These are phyloP conservation scores for Fusarium ramigenum DNA, from an alignment of 2,329 filamentous ascomycete species.

Conservation along the genomic window DNA sequence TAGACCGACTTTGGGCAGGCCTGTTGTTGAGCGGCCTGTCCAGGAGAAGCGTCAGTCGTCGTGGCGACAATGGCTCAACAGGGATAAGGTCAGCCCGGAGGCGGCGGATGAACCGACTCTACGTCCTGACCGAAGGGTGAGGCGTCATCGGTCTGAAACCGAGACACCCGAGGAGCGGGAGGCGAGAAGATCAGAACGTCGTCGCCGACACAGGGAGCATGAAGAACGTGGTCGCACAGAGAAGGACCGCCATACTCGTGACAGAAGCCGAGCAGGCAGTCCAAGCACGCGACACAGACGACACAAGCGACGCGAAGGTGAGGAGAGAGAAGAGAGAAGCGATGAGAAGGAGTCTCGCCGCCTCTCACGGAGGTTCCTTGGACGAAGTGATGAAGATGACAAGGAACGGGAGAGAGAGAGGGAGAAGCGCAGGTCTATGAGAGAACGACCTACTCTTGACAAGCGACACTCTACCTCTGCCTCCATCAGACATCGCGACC, in stretches of 20 bases:
- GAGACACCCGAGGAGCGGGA: conserved; percentile 15
- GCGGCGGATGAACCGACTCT: conserved; percentile 8
- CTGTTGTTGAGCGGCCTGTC: conserved; percentile 19
- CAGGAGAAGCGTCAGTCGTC: conserved; percentile 26
- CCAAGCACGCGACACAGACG: conserved; percentile 12
- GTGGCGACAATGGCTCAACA: conserved; percentile 21
- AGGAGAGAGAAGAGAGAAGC: neutral
- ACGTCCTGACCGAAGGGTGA: conserved; percentile 7
- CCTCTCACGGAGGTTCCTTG: conserved; percentile 2
- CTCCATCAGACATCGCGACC: conserved; percentile 7
- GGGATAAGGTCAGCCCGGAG: conserved; percentile 14
- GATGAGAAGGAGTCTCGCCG: conserved; percentile 22
- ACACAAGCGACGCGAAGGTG: conserved; percentile 15
- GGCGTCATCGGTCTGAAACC: conserved; percentile 5
- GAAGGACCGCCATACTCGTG: conserved; percentile 11
- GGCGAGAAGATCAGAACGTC: conserved; percentile 18
- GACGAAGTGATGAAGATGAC: conserved; percentile 3
- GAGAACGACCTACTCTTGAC: conserved; percentile 10
- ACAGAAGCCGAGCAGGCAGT: conserved; percentile 10
- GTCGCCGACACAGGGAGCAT: conserved; percentile 17
- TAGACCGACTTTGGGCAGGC: conserved; percentile 23
- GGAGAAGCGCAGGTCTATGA: conserved; percentile 5
- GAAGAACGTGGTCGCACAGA: conserved; percentile 8
- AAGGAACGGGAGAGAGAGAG: neutral
- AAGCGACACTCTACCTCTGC: conserved; percentile 20